Evolutionary conservation across 305 asterid species (phyloP).

Genomic region (Withania somnifera): DNA sequence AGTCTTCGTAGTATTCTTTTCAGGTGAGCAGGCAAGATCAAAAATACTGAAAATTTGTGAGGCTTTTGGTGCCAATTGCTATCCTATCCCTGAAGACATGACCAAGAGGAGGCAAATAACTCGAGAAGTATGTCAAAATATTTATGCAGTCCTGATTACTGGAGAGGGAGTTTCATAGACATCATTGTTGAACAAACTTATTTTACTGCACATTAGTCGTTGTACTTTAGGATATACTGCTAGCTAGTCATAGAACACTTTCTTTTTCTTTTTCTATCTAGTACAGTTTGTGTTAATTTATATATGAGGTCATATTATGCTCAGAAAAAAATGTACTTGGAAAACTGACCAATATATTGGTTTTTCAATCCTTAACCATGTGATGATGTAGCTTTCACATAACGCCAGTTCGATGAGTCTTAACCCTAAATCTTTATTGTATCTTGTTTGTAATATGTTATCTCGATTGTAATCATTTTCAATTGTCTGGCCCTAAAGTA

Average conservation of each 20-base stretch:
- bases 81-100: constrained; percentile 88
- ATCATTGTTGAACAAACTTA: background rate
- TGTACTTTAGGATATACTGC: background rate
- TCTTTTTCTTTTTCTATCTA: background rate
- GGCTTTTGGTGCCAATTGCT: constrained; percentile 96
- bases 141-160: background rate
- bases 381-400: background rate
- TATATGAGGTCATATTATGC: background rate
- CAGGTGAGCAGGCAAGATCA: constrained; percentile 95
- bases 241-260: background rate
- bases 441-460: background rate
- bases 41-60: constrained; percentile 94
- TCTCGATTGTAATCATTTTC: background rate
- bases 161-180: background rate
- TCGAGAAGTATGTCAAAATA: constrained; percentile 52
- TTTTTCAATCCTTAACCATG: background rate
- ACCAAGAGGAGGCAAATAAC: constrained; percentile 76
- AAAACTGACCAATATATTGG: background rate
- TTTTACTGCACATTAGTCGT: background rate
- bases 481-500: background rate
- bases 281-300: background rate
- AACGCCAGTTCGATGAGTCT: background rate
- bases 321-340: background rate
- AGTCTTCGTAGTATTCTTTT: constrained; percentile 91
- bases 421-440: background rate